Evolutionary conservation across 768 basidiomycete species (phyloP), one percentile per base, ranked within the genome.

Genomic region (Fibroporia radiculosa): DNA sequence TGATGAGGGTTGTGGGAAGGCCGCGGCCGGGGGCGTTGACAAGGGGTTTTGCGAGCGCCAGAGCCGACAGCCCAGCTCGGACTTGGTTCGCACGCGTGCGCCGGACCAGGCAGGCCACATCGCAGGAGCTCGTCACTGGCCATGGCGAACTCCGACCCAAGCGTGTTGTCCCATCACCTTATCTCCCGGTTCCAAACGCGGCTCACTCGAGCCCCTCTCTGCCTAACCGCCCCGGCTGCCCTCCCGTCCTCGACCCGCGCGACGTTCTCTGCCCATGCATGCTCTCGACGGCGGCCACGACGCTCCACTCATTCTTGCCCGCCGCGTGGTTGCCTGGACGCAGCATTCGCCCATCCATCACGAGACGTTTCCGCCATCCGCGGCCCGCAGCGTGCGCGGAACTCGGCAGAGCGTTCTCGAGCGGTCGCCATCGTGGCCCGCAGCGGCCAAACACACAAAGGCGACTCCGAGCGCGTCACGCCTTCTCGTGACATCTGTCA

Each of bases 351-450:
- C 25, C 42, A 42, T 33, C 43, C 45, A 48, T 50, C 53, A 50
- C 42, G 20, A 33, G 33, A 20, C 42, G 42, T 33, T 31, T 31
- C 42, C 32, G 23, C 38, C 38, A 8, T 36, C 14, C 33, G 82
- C 84, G 60, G 78, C 75, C 38, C 82, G 77, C 40, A 81, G 81
- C 66, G 71, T 82, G 56, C 80, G 81, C 45, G 49, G 53, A 25
- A 31, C 56, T 51, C 41, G 56, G 60, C 37, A 74, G 84, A 48
- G 79, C 80, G 33, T 84, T 77, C 62, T 86, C 92, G 26, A 88
- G 42, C 89, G 23, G 96, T 44, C 42, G 42, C 29, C 42, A 44
- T 97, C 71, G 75, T 32, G 47, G 47, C 48, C 39, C 27, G 31
- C 42, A 20, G 42, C 19, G 35, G 22, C 39, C 31, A 40, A 33